Evolutionary conservation across 73 alveolate species (phyloP), one percentile per base, ranked within the genome.

Genomic region (Paramecium octaurelia): DNA sequence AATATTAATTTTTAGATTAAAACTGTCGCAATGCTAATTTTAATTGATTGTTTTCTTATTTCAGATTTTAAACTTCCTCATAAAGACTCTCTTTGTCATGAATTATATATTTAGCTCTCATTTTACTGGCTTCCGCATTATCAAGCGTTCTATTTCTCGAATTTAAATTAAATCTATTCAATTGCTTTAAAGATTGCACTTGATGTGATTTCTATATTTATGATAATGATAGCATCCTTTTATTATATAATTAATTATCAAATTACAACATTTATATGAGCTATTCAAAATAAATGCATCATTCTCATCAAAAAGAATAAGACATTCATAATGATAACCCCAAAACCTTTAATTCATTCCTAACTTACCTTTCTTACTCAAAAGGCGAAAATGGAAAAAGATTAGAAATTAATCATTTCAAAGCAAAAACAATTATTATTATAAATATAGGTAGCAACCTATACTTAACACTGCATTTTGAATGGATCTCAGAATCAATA

Each of bases 81-180:
- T 34, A 71, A 8, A 71, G 27, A 18, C 59, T 71, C 40, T 71
- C 86, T 71, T 71, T 71, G 6, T 71, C 86, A 34, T 71, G 86
- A 34, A 34, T 14, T 24, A 71, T 71, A 38, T 71, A 34, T 71
- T 71, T 71, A 18, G 86, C 31, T 71, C 57, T 71, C 34, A 71
- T n/a, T 71, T 71, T 71, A 71, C 40, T 59, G 34, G 77, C 24
- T 29, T 59, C 77, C 20, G 34, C 4, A 18, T 21, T 59, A 59
- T 59, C 77, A 24, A 59, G 77, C 10, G 36, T 18, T 59, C 24
- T 59, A 29, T 59, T 59, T 59, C 77, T 59, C 9, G 77, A 59
- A 59, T 16, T 16, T 21, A 59, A 24, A 29, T 59, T 16, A 24
- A 24, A 29, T 29, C 77, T 59, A 59, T 59, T 21, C 34, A 59